Base-by-base conservation (phyloP, 2,329 filamentous ascomycete genomes). In the Ophiostoma novo-ulmi region DNA sequence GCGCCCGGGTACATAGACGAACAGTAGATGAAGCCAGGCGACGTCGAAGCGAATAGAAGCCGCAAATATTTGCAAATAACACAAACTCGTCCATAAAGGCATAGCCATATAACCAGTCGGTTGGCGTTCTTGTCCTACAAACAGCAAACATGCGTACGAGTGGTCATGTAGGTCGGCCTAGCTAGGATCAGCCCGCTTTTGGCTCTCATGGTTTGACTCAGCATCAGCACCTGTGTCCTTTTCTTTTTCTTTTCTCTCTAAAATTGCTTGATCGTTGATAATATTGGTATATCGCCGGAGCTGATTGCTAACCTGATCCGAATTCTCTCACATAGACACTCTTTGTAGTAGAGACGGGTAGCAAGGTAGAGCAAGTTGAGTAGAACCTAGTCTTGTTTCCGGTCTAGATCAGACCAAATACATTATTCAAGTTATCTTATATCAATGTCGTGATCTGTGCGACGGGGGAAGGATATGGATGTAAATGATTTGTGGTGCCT, bases 381-480 rank as follows among this genome's bases (percentile, higher is more conserved):
- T 17, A 48, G 2, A 48, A 48, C 44, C 44, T 20, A 20, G 44
- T 48, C 31, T 48, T n/a, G 44, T 39, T 17, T 20, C 20, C 14
- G 44, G 5, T n/a, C 14, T 20, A 48, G 44, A 48, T 48, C 44
- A 7, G 44, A 3, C n/a, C 14, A 48, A 20, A 20, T 48, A 48
- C 14, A 48, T 48, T 5, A 20, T 4, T 17, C 44, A 48, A 17
- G 26, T 14, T 61, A 3, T 14, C 22, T 11, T 5, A 26, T n/a
- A 26, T 26, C 22, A 35, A 61, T 61, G 55, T 61, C 55, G 55
- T 61, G 26, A 61, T 61, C 26, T 31, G 55, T 61, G 55, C 26
- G 11, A 61, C 55, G 4, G 6, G 2, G 22, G 22, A 26, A 61
- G 22, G 7, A 58, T 26, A 58, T 10, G 5, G 11, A 58, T 4